Conservation (phyloP, 2,329 filamentous ascomycete genomes). For the Fusarium camptoceras region DNA sequence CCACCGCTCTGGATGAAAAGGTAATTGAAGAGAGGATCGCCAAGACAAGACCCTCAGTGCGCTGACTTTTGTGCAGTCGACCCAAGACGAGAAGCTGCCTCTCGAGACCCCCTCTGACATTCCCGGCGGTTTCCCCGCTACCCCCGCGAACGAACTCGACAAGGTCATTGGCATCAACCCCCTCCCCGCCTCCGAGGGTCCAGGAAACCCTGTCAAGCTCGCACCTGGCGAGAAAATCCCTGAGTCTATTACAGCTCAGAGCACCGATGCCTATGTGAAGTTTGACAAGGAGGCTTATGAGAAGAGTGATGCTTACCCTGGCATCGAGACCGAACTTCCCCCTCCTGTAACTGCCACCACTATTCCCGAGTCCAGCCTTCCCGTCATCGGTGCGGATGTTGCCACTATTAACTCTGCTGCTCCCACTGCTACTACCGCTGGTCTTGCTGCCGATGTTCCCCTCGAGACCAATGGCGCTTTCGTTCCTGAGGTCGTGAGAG, state of each 20-base stretch:
- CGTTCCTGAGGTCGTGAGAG: constrained; percentile 68
- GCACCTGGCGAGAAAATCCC: constrained; percentile 86
- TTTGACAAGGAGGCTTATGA: constrained; percentile 90
- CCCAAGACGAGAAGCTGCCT: constrained; percentile 48
- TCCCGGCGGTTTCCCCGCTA: constrained; percentile 70
- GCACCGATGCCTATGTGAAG: constrained; percentile 76
- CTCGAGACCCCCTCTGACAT: constrained; percentile 51
- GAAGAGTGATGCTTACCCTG: constrained; percentile 75
- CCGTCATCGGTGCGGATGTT: constrained; percentile 64
- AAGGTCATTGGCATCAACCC: constrained; percentile 70
- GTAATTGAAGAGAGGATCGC: constrained; percentile 30
- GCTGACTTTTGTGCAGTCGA: constrained; percentile 32
- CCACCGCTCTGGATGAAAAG: constrained; percentile 41
- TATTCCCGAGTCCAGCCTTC: constrained; percentile 86
- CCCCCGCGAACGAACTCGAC: constrained; percentile 67
- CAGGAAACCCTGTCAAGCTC: constrained; percentile 83
- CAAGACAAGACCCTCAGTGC: constrained; percentile 13
- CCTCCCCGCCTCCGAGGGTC: constrained; percentile 70
- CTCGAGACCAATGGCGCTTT: constrained; percentile 63
- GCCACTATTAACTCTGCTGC: constrained; percentile 65
- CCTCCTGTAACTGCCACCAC: constrained; percentile 70
- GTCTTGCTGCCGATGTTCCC: constrained; percentile 75
- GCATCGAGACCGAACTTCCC: constrained; percentile 63
- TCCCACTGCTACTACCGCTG: constrained; percentile 73
- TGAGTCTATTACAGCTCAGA: constrained; percentile 73